Percentiles rank a stretch among this genome's conserved stretches.
phyloP scores from a whole-genome alignment of 73 alveolate species.

The Tetrahymena malaccensis region DNA sequence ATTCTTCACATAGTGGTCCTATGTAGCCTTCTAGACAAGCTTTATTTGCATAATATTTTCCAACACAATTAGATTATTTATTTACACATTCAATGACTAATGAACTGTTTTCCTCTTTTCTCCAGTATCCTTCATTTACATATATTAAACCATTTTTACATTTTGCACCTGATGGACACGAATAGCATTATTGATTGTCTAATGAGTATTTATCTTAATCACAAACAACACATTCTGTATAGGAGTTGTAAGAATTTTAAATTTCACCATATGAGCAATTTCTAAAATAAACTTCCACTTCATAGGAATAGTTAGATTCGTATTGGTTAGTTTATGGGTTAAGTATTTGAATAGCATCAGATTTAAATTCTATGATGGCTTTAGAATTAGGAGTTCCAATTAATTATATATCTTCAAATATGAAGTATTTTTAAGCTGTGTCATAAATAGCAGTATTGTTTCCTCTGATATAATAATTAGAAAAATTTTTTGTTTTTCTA shows the following conservation, averaged over 20 bases:
- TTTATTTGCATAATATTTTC: constrained; percentile 1
- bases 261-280: background rate
- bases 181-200: background rate
- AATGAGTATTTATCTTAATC: constrained; percentile 6
- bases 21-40: constrained; percentile 2
- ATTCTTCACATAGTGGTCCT: constrained; percentile 32
- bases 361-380: background rate
- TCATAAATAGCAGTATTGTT: background rate
- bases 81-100: constrained; percentile 7
- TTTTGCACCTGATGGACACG: constrained; percentile 24
- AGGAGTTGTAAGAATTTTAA: background rate
- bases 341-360: background rate
- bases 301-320: background rate
- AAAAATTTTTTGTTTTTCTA: background rate
- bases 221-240: constrained; percentile 12
- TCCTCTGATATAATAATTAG: background rate
- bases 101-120: constrained; percentile 23
- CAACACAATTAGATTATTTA: background rate
- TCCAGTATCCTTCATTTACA: constrained; percentile 47
- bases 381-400: background rate
- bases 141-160: constrained; percentile 24
- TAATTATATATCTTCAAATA: background rate
- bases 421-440: background rate
- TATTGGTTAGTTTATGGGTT: background rate
- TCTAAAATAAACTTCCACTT: background rate